Percentiles rank a stretch among this genome's conserved stretches.
phyloP scores from a whole-genome alignment of 176 grass and related monocot genomes.

The Aegilops bicornis region DNA sequence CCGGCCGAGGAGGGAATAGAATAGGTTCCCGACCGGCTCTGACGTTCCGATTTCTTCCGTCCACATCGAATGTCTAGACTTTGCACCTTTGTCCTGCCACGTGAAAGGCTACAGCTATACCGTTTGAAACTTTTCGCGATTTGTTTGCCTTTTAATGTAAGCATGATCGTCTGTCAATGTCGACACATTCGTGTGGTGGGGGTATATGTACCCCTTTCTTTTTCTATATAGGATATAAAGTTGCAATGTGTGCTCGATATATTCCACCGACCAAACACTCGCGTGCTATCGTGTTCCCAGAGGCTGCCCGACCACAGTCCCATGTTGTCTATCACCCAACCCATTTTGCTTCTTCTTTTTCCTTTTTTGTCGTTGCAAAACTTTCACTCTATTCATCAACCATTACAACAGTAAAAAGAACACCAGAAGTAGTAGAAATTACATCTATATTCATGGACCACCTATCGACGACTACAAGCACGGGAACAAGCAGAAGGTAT shows the following conservation, averaged over 20 bases:
- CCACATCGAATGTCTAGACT: background rate
- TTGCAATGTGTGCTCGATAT: background rate
- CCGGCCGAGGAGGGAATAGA: background rate
- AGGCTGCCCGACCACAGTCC: background rate
- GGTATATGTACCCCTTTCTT: background rate
- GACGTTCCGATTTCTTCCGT: background rate
- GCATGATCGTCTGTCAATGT: background rate
- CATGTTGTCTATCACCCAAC: background rate
- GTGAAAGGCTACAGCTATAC: background rate
- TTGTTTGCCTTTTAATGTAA: background rate
- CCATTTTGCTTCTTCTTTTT: background rate
- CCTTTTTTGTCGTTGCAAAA: no score
- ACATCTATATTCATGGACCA: no score
- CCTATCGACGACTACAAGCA: no score
- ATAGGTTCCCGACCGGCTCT: background rate
- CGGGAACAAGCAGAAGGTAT: no score
- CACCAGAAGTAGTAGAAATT: no score
- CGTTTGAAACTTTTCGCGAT: background rate
- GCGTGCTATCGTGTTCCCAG: background rate
- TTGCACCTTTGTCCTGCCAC: background rate
- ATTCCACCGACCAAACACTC: slow-evolving; percentile 6
- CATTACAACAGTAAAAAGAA: no score
- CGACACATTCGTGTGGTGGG: background rate
- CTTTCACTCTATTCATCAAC: no score
- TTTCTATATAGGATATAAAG: no score